Percentiles rank a stretch among this genome's conserved stretches.
phyloP scores from a whole-genome alignment of 352 stramenopile species.

The Phytopythium mirpurense region DNA sequence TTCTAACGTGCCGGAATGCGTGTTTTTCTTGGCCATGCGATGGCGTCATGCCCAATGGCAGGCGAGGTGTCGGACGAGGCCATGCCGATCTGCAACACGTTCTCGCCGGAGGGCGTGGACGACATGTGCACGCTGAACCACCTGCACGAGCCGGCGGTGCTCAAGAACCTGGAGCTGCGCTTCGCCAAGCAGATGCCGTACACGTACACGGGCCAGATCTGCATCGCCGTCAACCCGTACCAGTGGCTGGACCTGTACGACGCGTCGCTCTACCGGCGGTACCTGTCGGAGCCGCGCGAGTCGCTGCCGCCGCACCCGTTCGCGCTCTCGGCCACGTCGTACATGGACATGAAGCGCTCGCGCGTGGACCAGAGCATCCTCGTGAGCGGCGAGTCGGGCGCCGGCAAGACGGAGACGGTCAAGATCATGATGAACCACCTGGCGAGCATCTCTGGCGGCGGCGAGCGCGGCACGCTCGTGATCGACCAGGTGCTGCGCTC shows the following conservation, averaged over 20 bases:
- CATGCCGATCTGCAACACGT: slow-evolving; percentile 84
- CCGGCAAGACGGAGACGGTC: slow-evolving; percentile 93
- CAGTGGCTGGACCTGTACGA: slow-evolving; percentile 78
- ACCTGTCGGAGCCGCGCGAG: slow-evolving; percentile 49
- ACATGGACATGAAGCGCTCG: slow-evolving; percentile 68
- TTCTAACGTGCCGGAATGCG: too few relatives aligned
- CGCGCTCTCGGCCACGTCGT: slow-evolving; percentile 59
- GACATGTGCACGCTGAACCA: slow-evolving; percentile 83
- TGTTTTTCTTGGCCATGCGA: too few relatives aligned
- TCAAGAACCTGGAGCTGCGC: slow-evolving; percentile 73
- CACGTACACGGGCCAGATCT: slow-evolving; percentile 80
- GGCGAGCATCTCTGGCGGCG: slow-evolving; percentile 66
- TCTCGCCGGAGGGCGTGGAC: slow-evolving; percentile 51
- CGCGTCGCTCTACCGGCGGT: slow-evolving; percentile 56
- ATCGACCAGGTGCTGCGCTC: slow-evolving; percentile 79
- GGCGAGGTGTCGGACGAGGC: slow-evolving; percentile 68
- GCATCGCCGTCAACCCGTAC: slow-evolving; percentile 78
- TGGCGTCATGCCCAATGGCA: background rate
- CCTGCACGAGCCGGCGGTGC: slow-evolving; percentile 68
- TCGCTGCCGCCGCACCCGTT: slow-evolving; percentile 61
- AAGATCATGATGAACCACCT: slow-evolving; percentile 91
- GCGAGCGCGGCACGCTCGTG: slow-evolving; percentile 57
- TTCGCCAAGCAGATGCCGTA: slow-evolving; percentile 70
- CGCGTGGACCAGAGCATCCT: slow-evolving; percentile 85
- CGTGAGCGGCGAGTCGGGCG: slow-evolving; percentile 82